Evolutionary conservation across 1,284 basidiomycete genomes (phyloP).

Genomic region (Cryptococcus sp.): DNA sequence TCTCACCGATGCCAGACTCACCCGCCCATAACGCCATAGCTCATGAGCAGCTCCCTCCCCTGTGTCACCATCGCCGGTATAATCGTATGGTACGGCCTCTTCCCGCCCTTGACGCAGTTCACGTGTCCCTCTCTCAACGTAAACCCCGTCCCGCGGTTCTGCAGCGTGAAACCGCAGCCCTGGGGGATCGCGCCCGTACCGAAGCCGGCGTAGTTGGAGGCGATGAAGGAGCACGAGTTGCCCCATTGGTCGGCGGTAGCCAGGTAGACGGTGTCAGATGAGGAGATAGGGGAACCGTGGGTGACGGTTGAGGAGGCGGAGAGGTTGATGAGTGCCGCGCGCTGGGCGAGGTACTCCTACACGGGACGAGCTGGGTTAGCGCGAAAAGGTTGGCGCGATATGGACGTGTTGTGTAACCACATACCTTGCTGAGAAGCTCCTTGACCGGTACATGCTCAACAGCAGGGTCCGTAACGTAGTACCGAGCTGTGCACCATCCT

Average conservation of each 20-base stretch:
- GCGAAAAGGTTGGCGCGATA: background rate
- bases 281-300: conserved; percentile 55
- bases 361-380: background rate
- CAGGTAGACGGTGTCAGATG: conserved; percentile 92
- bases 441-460: conserved; percentile 69
- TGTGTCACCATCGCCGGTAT: conserved; percentile 81
- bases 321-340: conserved; percentile 78
- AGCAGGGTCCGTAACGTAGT: conserved; percentile 84
- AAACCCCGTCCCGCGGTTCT: conserved; percentile 88
- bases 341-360: conserved; percentile 71
- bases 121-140: conserved; percentile 73
- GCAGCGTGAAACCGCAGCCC: conserved; percentile 91
- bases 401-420: background rate
- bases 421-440: conserved; percentile 73
- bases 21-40: conserved; percentile 84
- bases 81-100: conserved; percentile 93
- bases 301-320: conserved; percentile 62
- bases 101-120: conserved; percentile 74
- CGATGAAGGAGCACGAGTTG: conserved; percentile 89
- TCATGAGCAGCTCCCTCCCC: conserved; percentile 77
- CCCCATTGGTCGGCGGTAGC: conserved; percentile 82
- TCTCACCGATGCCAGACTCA: conserved; percentile 17
- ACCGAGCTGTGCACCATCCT: conserved; percentile 56
- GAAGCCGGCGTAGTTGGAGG: conserved; percentile 72
- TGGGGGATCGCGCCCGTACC: conserved; percentile 72